Conservation (phyloP, 169 alveolate genomes). For the Cardiosporidium cionae region DNA sequence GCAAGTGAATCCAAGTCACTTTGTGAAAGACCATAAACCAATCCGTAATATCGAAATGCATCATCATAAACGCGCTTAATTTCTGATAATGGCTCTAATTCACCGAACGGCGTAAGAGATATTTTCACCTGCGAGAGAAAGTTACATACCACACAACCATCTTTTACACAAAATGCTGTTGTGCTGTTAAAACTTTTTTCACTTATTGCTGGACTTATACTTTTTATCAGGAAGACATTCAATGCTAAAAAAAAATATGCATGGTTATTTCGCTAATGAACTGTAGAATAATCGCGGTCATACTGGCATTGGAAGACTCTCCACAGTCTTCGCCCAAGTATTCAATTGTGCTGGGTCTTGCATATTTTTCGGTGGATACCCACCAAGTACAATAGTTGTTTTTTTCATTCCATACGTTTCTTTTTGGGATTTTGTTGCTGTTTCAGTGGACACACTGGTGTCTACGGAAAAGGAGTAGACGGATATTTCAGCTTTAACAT, state of each 20-base stretch:
- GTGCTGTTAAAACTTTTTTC: no score
- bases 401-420: not conserved
- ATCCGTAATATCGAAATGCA: not conserved
- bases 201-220: no score
- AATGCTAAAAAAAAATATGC: no score
- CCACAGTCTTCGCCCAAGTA: slow-evolving; percentile 21
- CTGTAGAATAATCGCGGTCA: not conserved
- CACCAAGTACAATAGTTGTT: slow-evolving; percentile 11
- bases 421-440: not conserved
- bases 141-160: no score
- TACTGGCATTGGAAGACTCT: slow-evolving; percentile 26
- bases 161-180: no score
- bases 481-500: slow-evolving; percentile 21
- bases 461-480: not conserved
- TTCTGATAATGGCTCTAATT: not conserved
- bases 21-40: not conserved
- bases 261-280: no score
- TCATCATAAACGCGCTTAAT: not conserved
- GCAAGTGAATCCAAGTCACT: not conserved
- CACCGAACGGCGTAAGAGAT: not conserved
- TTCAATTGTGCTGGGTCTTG: slow-evolving; percentile 2
- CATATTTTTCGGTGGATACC: slow-evolving; percentile 21
- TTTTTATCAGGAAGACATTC: no score
- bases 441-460: not conserved
- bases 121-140: not conserved